Base-by-base conservation (phyloP, 345 rosid genomes). In the Populus ilicifolia region DNA sequence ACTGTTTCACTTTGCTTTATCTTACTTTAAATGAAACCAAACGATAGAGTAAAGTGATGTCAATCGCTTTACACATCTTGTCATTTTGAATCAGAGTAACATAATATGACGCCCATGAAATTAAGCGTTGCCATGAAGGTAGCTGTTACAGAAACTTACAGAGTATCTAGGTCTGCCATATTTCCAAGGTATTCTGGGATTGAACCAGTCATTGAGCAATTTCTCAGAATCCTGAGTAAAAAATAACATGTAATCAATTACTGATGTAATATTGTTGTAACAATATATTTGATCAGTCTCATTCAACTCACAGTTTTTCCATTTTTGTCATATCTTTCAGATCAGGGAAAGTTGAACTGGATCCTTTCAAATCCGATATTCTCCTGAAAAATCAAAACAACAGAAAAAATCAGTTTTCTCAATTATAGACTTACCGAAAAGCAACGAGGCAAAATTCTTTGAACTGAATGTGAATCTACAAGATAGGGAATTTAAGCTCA, bases 311-410 rank as follows among this genome's bases (percentile, higher is more conserved):
- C 99, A 93, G 74, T 69, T 14, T 6, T 71, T 6, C 0, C 75
- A 86, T 50, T 0, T 10, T 73, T 5, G 21, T 78, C 84, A 86
- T 39, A 17, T 41, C 80, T 74, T 4, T 9, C 72, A 96, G 74
- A 83, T 86, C 43, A 8, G 98, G 97, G 73, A 96, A 89, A 70
- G 56, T 21, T 21, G 86, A 87, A 77, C 77, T 8, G 4, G 89
- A 70, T 77, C 93, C 94, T 20, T 46, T 75, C 82, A 96, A 80
- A 87, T 93, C 91, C 6, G 89, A 83, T 82, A 93, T 89, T 80
- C 91, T 89, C 93, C 93, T 93, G 73, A 63, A 35, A 29, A 78
- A 68, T 17, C 33, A 75, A 75, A 12, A 33, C 17, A 36, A 43
- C 1, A 79, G n/a, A 50, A 66, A 67, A 30, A 13, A 39, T 38